A percentile compares a stretch with the other conserved stretches of the same genome.
Evolutionary conservation across 805 yeast genomes (phyloP).

Genomic region (Hanseniaspora nectarophila): DNA sequence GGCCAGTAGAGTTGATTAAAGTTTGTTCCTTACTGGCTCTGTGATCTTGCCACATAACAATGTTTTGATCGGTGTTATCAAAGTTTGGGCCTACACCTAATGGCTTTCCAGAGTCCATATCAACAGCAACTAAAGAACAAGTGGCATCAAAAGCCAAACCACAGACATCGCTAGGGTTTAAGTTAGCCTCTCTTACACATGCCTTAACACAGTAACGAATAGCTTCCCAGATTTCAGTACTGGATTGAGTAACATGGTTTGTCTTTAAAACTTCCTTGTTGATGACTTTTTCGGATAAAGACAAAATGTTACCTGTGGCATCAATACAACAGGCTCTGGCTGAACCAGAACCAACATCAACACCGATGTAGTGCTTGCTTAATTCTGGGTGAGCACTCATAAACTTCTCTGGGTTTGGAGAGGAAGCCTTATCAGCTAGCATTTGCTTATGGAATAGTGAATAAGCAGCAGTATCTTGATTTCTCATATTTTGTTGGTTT

Average conservation of each 20-base stretch:
- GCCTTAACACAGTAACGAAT: constrained; percentile 72
- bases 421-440: constrained; percentile 6
- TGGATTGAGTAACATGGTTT: constrained; percentile 69
- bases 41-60: constrained; percentile 97
- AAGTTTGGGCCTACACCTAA: constrained; percentile 90
- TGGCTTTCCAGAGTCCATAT: constrained; percentile 53
- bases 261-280: constrained; percentile 65
- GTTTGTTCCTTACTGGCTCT: constrained; percentile 75
- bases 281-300: constrained; percentile 67
- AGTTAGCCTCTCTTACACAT: constrained; percentile 60
- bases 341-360: constrained; percentile 95
- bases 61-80: constrained; percentile 56
- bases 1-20: constrained; percentile 67
- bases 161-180: constrained; percentile 52
- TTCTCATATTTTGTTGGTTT: not conserved
- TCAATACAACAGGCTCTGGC: constrained; percentile 91
- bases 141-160: constrained; percentile 98
- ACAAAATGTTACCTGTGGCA: constrained; percentile 65
- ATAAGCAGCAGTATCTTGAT: constrained; percentile 5
- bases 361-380: constrained; percentile 50
- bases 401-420: constrained; percentile 6
- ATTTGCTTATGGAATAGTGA: constrained; percentile 13
- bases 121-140: constrained; percentile 78
- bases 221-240: constrained; percentile 83
- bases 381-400: constrained; percentile 7